These are phyloP conservation scores for Epichloe gansuensis DNA, from an alignment of 2,329 filamentous ascomycete genomes.

Conservation along the genomic window DNA sequence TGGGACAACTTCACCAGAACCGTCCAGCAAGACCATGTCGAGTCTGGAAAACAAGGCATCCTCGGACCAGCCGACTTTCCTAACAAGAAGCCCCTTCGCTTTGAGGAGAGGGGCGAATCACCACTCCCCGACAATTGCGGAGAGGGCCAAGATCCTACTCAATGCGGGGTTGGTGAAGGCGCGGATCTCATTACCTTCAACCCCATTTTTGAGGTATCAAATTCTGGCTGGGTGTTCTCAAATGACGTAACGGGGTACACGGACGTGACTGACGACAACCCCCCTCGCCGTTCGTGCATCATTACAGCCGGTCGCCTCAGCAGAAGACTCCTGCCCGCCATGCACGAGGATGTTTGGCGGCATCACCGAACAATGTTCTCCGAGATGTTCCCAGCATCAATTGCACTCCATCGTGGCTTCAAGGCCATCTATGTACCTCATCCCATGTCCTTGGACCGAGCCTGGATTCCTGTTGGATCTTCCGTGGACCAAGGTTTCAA, in stretches of 20 bases:
- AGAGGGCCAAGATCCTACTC: constrained; percentile 33
- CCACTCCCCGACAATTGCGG: constrained; percentile 43
- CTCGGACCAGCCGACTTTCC: constrained; percentile 53
- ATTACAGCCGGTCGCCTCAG: constrained; percentile 59
- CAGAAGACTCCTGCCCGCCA: constrained; percentile 50
- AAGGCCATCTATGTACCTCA: constrained; percentile 75
- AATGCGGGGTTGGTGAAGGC: constrained; percentile 57
- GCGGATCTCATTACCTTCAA: constrained; percentile 69
- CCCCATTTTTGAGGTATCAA: constrained; percentile 58
- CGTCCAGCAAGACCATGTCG: constrained; percentile 47
- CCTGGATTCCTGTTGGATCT: constrained; percentile 50
- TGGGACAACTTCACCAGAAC: constrained; percentile 60
- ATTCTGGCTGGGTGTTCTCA: constrained; percentile 61
- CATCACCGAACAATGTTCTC: constrained; percentile 61
- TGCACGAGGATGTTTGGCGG: constrained; percentile 61
- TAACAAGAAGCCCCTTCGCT: constrained; percentile 31
- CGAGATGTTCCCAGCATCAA: constrained; percentile 64
- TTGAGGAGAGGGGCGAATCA: constrained; percentile 39
- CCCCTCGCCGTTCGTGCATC: constrained; percentile 58
- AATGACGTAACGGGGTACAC: constrained; percentile 59
- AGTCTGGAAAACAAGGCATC: constrained; percentile 40
- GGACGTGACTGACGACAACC: constrained; percentile 26
- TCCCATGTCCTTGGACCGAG: constrained; percentile 64
- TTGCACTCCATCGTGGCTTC: constrained; percentile 61
- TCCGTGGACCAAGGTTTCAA: constrained; percentile 72